Conservation (phyloP, 805 yeast genomes). For the Monosporozyma servazzii region DNA sequence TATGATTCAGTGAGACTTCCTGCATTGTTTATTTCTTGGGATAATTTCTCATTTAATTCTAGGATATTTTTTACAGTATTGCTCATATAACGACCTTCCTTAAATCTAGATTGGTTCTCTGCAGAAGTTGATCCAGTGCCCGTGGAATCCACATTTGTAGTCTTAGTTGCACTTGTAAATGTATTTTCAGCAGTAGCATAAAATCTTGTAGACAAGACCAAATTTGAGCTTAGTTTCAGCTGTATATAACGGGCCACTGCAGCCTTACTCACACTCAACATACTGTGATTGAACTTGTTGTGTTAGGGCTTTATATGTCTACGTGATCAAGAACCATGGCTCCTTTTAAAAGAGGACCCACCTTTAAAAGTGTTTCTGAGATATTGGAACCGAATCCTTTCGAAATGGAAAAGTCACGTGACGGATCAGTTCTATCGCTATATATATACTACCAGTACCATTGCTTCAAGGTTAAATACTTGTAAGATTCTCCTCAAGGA, state of each 20-base stretch:
- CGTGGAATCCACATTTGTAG: too few relatives aligned
- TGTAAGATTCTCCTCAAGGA: too few relatives aligned
- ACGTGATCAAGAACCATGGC: too few relatives aligned
- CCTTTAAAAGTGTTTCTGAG: too few relatives aligned
- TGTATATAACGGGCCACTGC: neutral
- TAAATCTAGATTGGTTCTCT: neutral
- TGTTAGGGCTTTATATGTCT: too few relatives aligned
- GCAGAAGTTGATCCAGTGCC: neutral
- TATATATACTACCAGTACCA: too few relatives aligned
- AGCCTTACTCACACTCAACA: neutral
- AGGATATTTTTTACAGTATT: neutral
- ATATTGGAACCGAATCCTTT: too few relatives aligned
- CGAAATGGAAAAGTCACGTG: too few relatives aligned
- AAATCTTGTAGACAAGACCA: neutral
- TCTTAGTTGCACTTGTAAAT: too few relatives aligned
- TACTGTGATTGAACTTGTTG: neutral
- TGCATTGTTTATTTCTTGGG: neutral
- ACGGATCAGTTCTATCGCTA: too few relatives aligned
- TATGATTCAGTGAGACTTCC: neutral
- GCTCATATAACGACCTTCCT: neutral
- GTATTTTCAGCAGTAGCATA: neutral
- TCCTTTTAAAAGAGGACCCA: too few relatives aligned
- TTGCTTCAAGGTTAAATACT: too few relatives aligned
- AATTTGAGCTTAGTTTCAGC: neutral
- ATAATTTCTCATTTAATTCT: constrained; percentile 3